Base-by-base conservation (phyloP, 2,329 filamentous ascomycete species). In the Diatrype stigma region DNA sequence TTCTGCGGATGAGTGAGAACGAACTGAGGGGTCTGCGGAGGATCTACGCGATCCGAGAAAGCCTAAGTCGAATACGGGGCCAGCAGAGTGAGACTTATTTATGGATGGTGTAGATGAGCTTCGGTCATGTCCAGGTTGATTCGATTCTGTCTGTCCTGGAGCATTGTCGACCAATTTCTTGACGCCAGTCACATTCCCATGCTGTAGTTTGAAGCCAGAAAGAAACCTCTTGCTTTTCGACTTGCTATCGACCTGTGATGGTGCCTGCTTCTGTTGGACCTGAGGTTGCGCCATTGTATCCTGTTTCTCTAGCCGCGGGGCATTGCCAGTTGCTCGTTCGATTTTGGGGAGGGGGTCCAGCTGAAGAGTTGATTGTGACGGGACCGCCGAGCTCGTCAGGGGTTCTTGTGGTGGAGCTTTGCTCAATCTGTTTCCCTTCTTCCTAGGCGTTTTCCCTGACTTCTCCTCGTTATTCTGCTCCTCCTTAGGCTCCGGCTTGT, bases 401-500 rank as follows among this genome's bases (percentile, higher is more conserved):
- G 63, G 60, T 42, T 62, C 52, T 17, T 55, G 58, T 42, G 63
- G 61, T 42, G 69, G 63, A 40, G 61, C 49, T 56, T 78, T 76
- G 63, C 57, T 70, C 47, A 73, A 67, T 45, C 67, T 68, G 48
- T 69, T 60, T 7, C 60, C 60, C 50, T 63, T 72, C 56, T 65
- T 73, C 54, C 67, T 71, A 16, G 66, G 58, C 6, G 66, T 63
- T 50, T 66, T 74, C 51, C 62, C 67, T 38, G 72, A 68, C 45
- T 65, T 68, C n/a, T 69, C 68, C 16, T 64, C 64, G 40, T 64
- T 67, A 45, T 73, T 68, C 52, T 74, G 72, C n/a, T n/a, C n/a
- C 47, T 75, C 73, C 56, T 70, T 67, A 12, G 63, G 63, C 34
- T 71, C 69, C 14, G 67, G 67, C 59, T 76, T 79, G 62, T 65